Evolutionary conservation across 805 yeast genomes (phyloP), one percentile per base, ranked within the genome.

Genomic region (Ogataea degrootiae): DNA sequence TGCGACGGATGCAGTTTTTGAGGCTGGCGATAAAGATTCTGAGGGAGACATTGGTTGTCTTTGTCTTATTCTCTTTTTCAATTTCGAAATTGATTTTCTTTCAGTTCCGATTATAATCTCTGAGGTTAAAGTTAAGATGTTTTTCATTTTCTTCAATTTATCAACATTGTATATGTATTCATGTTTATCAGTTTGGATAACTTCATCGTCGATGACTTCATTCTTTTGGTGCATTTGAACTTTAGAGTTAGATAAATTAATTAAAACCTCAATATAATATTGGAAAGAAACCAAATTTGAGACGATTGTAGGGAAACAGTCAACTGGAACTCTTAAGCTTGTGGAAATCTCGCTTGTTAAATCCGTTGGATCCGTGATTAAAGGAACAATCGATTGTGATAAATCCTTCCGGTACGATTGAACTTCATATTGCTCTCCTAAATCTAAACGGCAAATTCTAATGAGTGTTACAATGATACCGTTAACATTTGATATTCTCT

Each of bases 381-480:
- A 67, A 1, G 97, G 96, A 1, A 85, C 74, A 1, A 88, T 77
- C 34, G 79, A 75, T 65, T 90, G 97, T 35, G 83, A 78, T 6
- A 90, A 69, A 61, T 90, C 97, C 62, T 90, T 90, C 47, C 97
- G 71, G 63, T 84, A 90, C 1, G 92, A 77, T 62, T 85, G 83
- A 46, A 77, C 73, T 46, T 83, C 75, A 44, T 81, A 75, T 56
- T 79, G 80, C n/a, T 75, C 73, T 0, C 82, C 82, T 52, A 74
- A 67, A 50, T 76, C 81, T 34, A 83, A 77, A 14, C 94, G 73
- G 54, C 96, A 87, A 5, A 91, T 82, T 47, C 97, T 71, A 8
- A 87, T 87, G 43, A 90, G 69, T 0, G 97, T 89, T 12, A 86
- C 76, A 6, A 89, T 85, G 3, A 89, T 73, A 0, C 96, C 96